Evolutionary conservation across 768 basidiomycete species (phyloP).

Genomic region (Asterophora lycoperdoides): DNA sequence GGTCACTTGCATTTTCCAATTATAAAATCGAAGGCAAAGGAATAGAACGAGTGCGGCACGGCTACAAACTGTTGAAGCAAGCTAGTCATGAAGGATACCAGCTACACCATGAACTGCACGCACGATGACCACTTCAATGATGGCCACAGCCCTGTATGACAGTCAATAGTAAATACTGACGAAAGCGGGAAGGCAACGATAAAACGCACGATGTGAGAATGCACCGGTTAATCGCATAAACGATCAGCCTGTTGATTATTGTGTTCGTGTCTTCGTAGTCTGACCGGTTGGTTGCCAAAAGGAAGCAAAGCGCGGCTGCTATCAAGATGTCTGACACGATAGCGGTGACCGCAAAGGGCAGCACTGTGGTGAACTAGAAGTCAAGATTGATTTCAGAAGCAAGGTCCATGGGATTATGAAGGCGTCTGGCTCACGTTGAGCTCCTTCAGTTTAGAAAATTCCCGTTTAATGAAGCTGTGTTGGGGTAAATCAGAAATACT

Average conservation of each 20-base stretch:
- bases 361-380: slow-evolving; percentile 29
- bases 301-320: slow-evolving; percentile 37
- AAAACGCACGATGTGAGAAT: slow-evolving; percentile 44
- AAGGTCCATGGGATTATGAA: neutral
- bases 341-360: slow-evolving; percentile 43
- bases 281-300: slow-evolving; percentile 37
- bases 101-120: slow-evolving; percentile 2
- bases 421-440: slow-evolving; percentile 26
- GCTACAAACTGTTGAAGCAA: slow-evolving; percentile 29
- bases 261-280: slow-evolving; percentile 39
- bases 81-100: neutral
- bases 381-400: neutral
- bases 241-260: slow-evolving; percentile 41
- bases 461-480: slow-evolving; percentile 34
- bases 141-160: slow-evolving; percentile 31
- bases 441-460: slow-evolving; percentile 32
- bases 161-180: slow-evolving; percentile 1
- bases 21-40: slow-evolving; percentile 46
- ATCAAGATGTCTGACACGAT: slow-evolving; percentile 46
- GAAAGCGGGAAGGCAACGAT: neutral
- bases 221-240: slow-evolving; percentile 49
- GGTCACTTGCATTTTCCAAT: slow-evolving; percentile 43
- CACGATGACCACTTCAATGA: slow-evolving; percentile 35
- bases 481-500: neutral
- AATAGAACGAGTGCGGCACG: slow-evolving; percentile 41